phyloP scores from a whole-genome alignment of 768 basidiomycete genomes.

The Boletus sp. region DNA sequence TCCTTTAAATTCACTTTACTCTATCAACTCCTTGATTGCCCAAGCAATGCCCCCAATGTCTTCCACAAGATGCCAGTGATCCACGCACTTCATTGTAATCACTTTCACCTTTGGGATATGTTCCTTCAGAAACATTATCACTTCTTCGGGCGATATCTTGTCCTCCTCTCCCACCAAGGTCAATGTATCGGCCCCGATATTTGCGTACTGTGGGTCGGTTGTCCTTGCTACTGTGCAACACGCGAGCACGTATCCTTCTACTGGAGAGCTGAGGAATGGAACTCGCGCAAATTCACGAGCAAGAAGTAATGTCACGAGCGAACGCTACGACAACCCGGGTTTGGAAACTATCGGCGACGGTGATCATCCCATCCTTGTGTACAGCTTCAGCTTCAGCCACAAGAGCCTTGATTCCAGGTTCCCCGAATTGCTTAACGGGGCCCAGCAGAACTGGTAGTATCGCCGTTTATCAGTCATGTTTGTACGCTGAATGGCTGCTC shows the following conservation, averaged over 20 bases:
- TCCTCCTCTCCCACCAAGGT: constrained; percentile 5
- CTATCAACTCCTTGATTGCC: neutral
- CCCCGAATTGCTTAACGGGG: neutral
- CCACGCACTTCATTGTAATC: neutral
- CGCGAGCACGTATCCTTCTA: neutral
- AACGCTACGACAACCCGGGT: neutral
- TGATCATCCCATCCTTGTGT: constrained; percentile 7
- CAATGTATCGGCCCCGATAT: neutral
- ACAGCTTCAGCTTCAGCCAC: constrained; percentile 1
- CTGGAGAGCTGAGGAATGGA: neutral
- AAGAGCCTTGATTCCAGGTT: neutral
- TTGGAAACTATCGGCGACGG: neutral
- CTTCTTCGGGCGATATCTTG: neutral
- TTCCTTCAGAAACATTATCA: constrained; percentile 1
- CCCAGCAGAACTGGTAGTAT: neutral
- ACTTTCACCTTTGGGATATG: neutral
- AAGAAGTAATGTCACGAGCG: neutral
- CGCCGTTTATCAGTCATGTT: neutral
- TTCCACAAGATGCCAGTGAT: constrained; percentile 5
- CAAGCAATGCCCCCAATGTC: constrained; percentile 3
- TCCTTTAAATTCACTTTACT: neutral
- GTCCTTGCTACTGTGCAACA: neutral
- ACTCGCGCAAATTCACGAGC: neutral
- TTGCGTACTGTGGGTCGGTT: neutral
- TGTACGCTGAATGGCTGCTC: neutral